Base-by-base conservation (phyloP, 768 basidiomycete species). In the Mycena kentingensis region DNA sequence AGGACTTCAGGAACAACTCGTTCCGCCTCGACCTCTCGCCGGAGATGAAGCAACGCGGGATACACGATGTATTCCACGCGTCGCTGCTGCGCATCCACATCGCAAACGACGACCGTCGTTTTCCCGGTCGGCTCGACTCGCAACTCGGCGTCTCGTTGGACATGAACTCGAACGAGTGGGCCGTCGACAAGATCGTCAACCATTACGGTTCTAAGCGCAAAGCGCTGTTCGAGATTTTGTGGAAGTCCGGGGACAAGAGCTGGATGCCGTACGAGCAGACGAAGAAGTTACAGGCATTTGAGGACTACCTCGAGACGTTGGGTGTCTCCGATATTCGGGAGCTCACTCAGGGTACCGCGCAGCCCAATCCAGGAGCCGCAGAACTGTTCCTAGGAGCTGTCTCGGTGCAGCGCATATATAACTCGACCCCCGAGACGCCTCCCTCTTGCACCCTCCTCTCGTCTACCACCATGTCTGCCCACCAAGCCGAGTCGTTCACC, bases 211-310 rank as follows among this genome's bases (percentile, higher is more conserved):
- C 24, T 13, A 52, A 58, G 3, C 47, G 25, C 12, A 18, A 55
- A 3, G 54, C 64, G 3, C 22, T 58, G 0, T 67, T 67, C 36
- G 49, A 65, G 25, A 52, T 67, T 2, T 2, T 37, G 12, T 67
- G 63, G 64, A 54, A 49, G 26, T 37, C 57, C 3, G 66, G 66
- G 3, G 66, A 67, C 35, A 15, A 15, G 1, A 60, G 61, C 3
- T 67, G 66, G 66, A 26, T 61, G 34, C 49, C 47, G 13, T 60
- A 59, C 34, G 3, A 22, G 12, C 31, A 51, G 12, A 47, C 63
- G 0, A 18, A 48, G n/a, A 49, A 55, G 15, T 38, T 65, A 0
- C 48, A 55, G 12, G 51, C 56, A 15, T 31, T 45, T 16, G 13
- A 13, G 15, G 44, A 19, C 11, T 45, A 45, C n/a, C 24, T 45